Base-by-base conservation (phyloP, 805 yeast species). In the Torulaspora indica region DNA sequence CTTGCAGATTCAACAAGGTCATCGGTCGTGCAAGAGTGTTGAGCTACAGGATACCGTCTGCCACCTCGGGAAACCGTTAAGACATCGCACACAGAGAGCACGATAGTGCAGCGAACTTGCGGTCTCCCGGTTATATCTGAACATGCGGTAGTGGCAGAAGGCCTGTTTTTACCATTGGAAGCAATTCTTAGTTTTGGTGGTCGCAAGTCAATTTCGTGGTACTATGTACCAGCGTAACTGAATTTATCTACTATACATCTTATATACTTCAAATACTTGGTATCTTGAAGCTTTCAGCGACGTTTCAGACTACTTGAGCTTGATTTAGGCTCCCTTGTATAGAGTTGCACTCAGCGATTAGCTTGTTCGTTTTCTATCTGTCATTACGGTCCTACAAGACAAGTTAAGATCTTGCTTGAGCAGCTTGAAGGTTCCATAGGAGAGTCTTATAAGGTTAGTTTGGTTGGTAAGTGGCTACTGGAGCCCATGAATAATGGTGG, bases 401-500 rank as follows among this genome's bases (percentile, higher is more conserved):
- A 31, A 17, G 18, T 15, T 12, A 31, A 20, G 8, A 31, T 15
- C 34, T 31, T 18, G 15, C 15, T 4, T 15, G 15, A 8, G 10
- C n/a, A 15, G 6, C n/a, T n/a, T 8, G 7, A 14, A 31, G 34
- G 7, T 13, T 7, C 20, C 15, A 10, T 9, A 31, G 8, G 18
- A 31, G n/a, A 18, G 20, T 31, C 15, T 15, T 14, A 31, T 30
- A 13, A 15, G 23, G 8, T 13, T 18, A 13, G 9, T 12, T 20
- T 22, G 14, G 14, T 14, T n/a, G 10, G 14, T n/a, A 23, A 27
- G 12, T 27, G 24, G 14, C 25, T 18, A 18, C 9, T 30, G 12
- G 42, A 30, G 38, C 28, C 33, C 27, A 45, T 47, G 52, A 47
- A 45, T 38, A 48, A 43, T 40, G 43, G 45, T 12, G 41, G 45